Percentiles rank a stretch among this genome's conserved stretches.
Evolutionary conservation across 306 rosid genomes (phyloP).

Genomic region (Delonix regia): DNA sequence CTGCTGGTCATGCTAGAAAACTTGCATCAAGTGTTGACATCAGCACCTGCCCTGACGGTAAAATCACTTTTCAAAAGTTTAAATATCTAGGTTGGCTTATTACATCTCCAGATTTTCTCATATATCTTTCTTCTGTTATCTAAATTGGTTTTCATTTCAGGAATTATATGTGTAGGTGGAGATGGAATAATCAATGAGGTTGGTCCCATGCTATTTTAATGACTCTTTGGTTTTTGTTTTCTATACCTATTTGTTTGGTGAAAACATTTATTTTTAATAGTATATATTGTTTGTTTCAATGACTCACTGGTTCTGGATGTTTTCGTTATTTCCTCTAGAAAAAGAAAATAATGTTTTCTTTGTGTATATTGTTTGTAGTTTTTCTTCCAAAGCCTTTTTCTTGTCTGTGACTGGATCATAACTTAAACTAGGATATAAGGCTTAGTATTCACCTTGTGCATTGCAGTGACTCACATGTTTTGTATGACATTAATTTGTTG

Average conservation of each 20-base stretch:
- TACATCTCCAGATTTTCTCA: conserved; percentile 30
- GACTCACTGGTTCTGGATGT: conserved; percentile 2
- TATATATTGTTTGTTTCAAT: conserved; percentile 16
- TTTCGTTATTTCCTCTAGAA: conserved; percentile 18
- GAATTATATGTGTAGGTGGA: conserved; percentile 98
- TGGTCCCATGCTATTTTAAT: conserved; percentile 38
- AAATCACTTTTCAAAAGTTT: conserved; percentile 29
- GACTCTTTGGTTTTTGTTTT: conserved; percentile 4
- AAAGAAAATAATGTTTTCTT: conserved; percentile 16
- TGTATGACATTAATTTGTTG: not conserved
- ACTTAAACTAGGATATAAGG: conserved; percentile 18
- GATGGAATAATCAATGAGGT: conserved; percentile 99
- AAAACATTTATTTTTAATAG: not conserved
- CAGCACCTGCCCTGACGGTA: conserved; percentile 96
- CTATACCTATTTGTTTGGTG: conserved; percentile 24
- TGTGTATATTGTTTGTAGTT: conserved; percentile 10
- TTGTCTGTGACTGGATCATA: conserved; percentile 7
- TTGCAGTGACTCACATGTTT: conserved; percentile 16
- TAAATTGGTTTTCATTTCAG: conserved; percentile 52
- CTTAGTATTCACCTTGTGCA: conserved; percentile 4
- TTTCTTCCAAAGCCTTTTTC: not conserved
- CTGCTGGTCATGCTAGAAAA: conserved; percentile 90
- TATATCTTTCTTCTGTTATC: conserved; percentile 17
- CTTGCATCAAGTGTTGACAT: conserved; percentile 95
- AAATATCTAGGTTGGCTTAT: conserved; percentile 33